Conservation (phyloP, 805 yeast species). For the Barnettozyma pratensis region DNA sequence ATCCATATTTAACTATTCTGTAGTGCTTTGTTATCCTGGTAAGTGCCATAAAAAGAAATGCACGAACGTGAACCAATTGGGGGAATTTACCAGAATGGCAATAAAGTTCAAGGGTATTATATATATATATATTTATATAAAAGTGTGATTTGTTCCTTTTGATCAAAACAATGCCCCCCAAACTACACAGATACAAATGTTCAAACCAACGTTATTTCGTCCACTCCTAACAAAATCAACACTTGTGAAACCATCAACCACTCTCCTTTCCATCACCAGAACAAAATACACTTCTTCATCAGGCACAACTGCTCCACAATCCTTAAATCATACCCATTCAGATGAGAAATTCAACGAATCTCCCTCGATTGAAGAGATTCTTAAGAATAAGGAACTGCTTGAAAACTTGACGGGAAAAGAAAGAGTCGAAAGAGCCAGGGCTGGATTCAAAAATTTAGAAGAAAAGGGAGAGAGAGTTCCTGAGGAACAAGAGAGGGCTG, state of each 20-base stretch:
- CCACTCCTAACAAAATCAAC: too few species aligned
- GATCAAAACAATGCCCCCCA: too few species aligned
- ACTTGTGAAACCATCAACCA: neutral
- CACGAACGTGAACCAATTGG: too few species aligned
- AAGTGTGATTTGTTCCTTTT: too few species aligned
- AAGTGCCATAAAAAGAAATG: too few species aligned
- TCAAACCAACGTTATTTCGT: neutral
- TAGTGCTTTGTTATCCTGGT: too few species aligned
- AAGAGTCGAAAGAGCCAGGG: slow-evolving; percentile 2
- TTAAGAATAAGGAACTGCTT: neutral
- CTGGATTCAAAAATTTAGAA: slow-evolving; percentile 16
- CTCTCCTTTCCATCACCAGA: neutral
- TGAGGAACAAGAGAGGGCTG: slow-evolving; percentile 22
- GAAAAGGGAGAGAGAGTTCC: slow-evolving; percentile 20
- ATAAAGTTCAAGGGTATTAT: too few species aligned
- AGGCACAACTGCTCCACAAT: neutral
- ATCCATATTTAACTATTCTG: too few species aligned
- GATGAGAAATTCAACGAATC: slow-evolving; percentile 3
- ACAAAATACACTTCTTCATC: slow-evolving; percentile 1
- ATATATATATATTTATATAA: too few species aligned
- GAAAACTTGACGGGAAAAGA: neutral
- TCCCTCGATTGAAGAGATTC: slow-evolving; percentile 1
- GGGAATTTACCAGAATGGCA: too few species aligned
- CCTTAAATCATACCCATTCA: neutral
- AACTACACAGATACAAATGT: neutral